These are phyloP conservation scores for Strobilomyces confusus DNA, from an alignment of 768 basidiomycete genomes.

Conservation along the genomic window DNA sequence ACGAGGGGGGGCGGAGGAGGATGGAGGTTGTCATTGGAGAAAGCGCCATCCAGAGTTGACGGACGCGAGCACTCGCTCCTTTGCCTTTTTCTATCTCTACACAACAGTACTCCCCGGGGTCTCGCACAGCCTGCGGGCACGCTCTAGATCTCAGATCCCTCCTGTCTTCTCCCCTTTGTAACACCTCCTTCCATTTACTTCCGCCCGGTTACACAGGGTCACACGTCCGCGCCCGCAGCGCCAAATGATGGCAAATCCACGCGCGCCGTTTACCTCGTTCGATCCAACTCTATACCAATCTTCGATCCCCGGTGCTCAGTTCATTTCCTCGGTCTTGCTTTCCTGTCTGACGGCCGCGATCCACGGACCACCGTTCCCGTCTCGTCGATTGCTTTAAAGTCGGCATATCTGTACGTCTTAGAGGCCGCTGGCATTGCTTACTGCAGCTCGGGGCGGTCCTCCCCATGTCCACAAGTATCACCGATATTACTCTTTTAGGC, in stretches of 20 bases:
- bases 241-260: not conserved
- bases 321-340: not conserved
- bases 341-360: not conserved
- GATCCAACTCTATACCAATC: not conserved
- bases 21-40: constrained; percentile 19
- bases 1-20: constrained; percentile 13
- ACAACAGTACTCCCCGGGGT: constrained; percentile 18
- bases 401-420: not conserved
- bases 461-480: not conserved
- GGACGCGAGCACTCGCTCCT: not conserved
- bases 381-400: not conserved
- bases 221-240: not conserved
- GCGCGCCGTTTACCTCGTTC: not conserved
- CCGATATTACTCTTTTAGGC: not conserved
- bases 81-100: constrained; percentile 13
- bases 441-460: constrained; percentile 1
- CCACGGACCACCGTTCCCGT: not conserved
- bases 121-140: constrained; percentile 16
- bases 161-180: not conserved
- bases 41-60: constrained; percentile 3
- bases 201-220: not conserved
- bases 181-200: constrained; percentile 5
- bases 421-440: not conserved
- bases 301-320: not conserved
- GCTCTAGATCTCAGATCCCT: constrained; percentile 10